These are phyloP conservation scores for Simplicillium sp. DNA, from an alignment of 2,329 filamentous ascomycete genomes.

Conservation along the genomic window DNA sequence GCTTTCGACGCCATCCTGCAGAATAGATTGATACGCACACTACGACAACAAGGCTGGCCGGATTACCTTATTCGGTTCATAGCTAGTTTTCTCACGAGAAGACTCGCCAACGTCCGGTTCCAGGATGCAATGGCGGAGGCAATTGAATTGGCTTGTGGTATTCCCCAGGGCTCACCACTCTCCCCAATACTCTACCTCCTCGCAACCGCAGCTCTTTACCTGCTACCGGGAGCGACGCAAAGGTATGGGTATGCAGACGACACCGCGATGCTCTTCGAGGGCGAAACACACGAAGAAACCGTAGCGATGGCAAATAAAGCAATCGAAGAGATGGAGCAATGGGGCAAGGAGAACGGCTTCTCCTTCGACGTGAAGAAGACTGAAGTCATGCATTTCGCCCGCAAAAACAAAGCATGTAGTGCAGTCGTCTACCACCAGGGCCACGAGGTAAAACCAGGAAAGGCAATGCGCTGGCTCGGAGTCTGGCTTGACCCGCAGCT, in stretches of 20 bases:
- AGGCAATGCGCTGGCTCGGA: slow-evolving; percentile 12
- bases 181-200: slow-evolving; percentile 5
- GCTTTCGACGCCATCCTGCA: slow-evolving; percentile 5
- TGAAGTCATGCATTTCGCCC: slow-evolving; percentile 12
- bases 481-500: slow-evolving; percentile 11
- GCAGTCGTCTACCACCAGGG: slow-evolving; percentile 2
- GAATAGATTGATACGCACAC: slow-evolving; percentile 1
- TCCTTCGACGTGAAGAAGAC: slow-evolving; percentile 12
- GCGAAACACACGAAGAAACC: slow-evolving; percentile 8
- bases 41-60: slow-evolving; percentile 3
- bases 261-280: slow-evolving; percentile 6
- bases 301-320: slow-evolving; percentile 4
- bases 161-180: slow-evolving; percentile 4
- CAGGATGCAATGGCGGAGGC: neutral
- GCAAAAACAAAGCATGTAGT: too few relatives aligned
- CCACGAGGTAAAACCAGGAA: slow-evolving; percentile 1
- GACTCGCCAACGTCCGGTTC: slow-evolving; percentile 2
- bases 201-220: slow-evolving; percentile 4
- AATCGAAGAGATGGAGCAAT: slow-evolving; percentile 7
- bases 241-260: slow-evolving; percentile 5
- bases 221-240: neutral
- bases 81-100: slow-evolving; percentile 1
- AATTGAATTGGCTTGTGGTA: neutral
- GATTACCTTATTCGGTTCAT: slow-evolving; percentile 1
- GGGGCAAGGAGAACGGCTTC: slow-evolving; percentile 10